Evolutionary conservation across 805 yeast genomes (phyloP), one percentile per base, ranked within the genome.

Genomic region (Saturnispora saitoi): DNA sequence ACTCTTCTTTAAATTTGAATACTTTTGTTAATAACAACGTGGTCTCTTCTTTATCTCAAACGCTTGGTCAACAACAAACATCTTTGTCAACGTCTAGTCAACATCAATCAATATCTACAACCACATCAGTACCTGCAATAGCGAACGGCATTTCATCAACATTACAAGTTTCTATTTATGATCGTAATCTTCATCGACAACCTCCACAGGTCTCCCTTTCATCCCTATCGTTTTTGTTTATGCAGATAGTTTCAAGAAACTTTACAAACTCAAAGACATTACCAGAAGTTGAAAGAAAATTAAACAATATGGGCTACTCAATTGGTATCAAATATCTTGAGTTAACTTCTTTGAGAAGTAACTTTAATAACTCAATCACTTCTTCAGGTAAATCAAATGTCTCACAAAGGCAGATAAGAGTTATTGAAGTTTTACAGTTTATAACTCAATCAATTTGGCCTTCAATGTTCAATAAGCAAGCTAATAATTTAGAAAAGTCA

Each of bases 341-440:
- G 60, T 69, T 88, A 52, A 70, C 78, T 7, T 80, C 84, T 32
- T 58, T 83, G 40, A 69, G 95, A 50, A 88, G 81, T 48, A 86
- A 89, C 31, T 67, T 66, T 51, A 58, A 55, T 46, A 65, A 66
- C 46, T 59, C 57, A 44, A 46, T 75, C 63, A 55, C 64, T 2
- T 61, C 68, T 6, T 68, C 75, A 26, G 80, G 83, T 19, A 82
- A 80, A 57, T 74, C 95, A 52, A 90, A 83, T 54, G 70, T 75
- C 9, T 75, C 75, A 44, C 72, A 83, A 15, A 73, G 90, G 32
- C 87, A 85, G 39, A 74, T 82, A 10, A 76, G 74, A 54, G 68
- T 77, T 0, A 85, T 95, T 17, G 89, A 86, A 58, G 84, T 80
- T 31, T 64, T 88, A 47, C 93, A 88, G 55, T 85, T 83, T 58